These are phyloP conservation scores for Triticum dicoccoides DNA, from an alignment of 176 grass and related monocot species.

Conservation along the genomic window DNA sequence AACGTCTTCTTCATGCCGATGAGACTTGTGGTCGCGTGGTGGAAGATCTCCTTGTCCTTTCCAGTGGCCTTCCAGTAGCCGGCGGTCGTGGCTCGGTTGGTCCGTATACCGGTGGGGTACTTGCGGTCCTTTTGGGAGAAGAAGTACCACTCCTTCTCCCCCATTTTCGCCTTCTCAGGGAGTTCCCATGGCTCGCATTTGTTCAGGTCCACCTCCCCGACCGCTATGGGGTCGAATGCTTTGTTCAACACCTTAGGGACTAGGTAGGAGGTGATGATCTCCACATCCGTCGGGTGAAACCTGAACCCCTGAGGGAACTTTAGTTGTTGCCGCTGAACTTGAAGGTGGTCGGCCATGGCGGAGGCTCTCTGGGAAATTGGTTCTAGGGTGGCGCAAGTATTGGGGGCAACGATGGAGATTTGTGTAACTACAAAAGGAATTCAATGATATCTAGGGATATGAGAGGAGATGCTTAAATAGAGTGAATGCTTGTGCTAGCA, in stretches of 20 bases:
- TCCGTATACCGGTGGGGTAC: conserved; percentile 49
- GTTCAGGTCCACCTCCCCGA: conserved; percentile 55
- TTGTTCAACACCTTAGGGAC: conserved; percentile 35
- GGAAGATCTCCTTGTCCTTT: conserved; percentile 53
- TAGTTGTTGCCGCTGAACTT: background rate
- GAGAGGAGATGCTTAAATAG: background rate
- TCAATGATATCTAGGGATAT: background rate
- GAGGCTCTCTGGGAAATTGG: background rate
- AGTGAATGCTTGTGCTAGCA: background rate
- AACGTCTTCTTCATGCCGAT: conserved; percentile 66
- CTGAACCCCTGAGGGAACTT: conserved; percentile 54
- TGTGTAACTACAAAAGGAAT: background rate
- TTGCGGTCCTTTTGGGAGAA: conserved; percentile 48
- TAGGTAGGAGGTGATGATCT: conserved; percentile 67
- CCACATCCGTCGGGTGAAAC: conserved; percentile 57
- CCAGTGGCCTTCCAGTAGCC: conserved; percentile 64
- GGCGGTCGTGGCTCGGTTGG: conserved; percentile 37
- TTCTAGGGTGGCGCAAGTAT: background rate
- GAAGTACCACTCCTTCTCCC: conserved; percentile 62
- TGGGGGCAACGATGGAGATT: background rate
- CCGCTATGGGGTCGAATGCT: conserved; percentile 24
- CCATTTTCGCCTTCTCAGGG: conserved; percentile 43
- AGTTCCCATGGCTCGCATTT: conserved; percentile 80
- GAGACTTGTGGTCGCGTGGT: background rate
- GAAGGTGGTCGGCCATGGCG: conserved; percentile 28